phyloP scores from a whole-genome alignment of 2,329 filamentous ascomycete genomes.

The Botrytis porri region DNA sequence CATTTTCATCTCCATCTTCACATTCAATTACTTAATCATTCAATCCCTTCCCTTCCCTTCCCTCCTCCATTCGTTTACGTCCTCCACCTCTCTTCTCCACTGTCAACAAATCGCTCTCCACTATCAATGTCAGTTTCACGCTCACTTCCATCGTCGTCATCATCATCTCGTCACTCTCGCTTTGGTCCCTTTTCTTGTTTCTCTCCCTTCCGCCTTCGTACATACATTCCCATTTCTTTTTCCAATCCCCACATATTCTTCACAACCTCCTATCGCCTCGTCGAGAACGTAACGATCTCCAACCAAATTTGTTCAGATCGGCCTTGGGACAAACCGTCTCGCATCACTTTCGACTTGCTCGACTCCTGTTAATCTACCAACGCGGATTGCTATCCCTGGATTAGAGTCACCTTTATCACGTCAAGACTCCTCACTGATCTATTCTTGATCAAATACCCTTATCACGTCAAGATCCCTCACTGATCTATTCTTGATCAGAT shows the following conservation, averaged over 20 bases:
- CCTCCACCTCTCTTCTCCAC: background rate
- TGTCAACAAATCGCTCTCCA: background rate
- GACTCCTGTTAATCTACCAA: background rate
- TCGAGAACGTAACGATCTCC: slow-evolving; percentile 15
- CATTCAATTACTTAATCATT: background rate
- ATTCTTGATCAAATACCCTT: background rate
- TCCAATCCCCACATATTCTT: background rate
- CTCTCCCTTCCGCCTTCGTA: background rate
- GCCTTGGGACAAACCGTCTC: background rate
- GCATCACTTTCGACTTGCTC: background rate
- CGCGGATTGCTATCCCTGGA: background rate
- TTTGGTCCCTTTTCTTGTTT: slow-evolving; percentile 3
- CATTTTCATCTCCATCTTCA: background rate
- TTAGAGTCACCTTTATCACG: background rate
- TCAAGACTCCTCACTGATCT: background rate
- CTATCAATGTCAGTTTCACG: background rate
- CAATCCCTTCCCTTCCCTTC: background rate
- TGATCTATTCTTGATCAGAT: background rate
- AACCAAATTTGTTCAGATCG: background rate
- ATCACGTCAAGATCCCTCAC: background rate
- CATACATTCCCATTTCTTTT: background rate
- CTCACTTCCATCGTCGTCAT: background rate
- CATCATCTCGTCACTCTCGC: background rate
- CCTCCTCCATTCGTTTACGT: background rate
- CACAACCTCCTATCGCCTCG: background rate